Base-by-base conservation (phyloP, 1,284 basidiomycete genomes). In the Leccinum subrobustum region DNA sequence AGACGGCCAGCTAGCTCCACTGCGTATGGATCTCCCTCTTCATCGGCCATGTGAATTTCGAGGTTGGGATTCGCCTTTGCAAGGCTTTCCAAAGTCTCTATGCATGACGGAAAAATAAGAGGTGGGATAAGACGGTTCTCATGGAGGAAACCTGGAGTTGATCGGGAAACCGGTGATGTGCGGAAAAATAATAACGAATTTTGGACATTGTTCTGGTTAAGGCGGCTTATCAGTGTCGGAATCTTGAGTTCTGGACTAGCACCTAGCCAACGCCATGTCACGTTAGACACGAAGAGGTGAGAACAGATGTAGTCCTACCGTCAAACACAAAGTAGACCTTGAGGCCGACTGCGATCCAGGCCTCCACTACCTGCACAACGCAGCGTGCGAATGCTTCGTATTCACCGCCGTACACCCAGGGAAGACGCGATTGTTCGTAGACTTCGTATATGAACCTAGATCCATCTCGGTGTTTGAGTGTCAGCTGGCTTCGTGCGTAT, bases 261-360 rank as follows among this genome's bases (percentile, higher is more conserved):
- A 54, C 92, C 91, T 95, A 62, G 1, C 47, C 58, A 44, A 23
- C 35, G 37, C 44, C 44, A 58, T 53, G 25, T 67, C 67, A 67
- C 11, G 35, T 77, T 69, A 63, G 73, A 57, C 16, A 39, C 18
- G 54, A 2, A 48, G 53, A 56, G 18, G 16, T 42, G n/a, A 39
- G 25, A 35, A 23, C 51, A 56, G 47, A 52, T 31, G 18, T 8
- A 39, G 1, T 77, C 85, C 63, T 65, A 95, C 95, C 95, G 73
- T 98, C 95, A 71, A 97, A 97, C 6, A 97, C 93, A 69, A 98
- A 94, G 60, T 88, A 83, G 1, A 95, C 81, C 60, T 83, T 80
- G 52, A 96, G 75, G 6, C 92, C 92, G 3, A 93, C 80, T 23
- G 76, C 75, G 33, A 89, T 78, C 93, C 92, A 95, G 1, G 86